Percentiles rank a stretch among this genome's conserved stretches.
Evolutionary conservation across 73 alveolate species (phyloP).

Genomic region (Loxodes magnus): DNA sequence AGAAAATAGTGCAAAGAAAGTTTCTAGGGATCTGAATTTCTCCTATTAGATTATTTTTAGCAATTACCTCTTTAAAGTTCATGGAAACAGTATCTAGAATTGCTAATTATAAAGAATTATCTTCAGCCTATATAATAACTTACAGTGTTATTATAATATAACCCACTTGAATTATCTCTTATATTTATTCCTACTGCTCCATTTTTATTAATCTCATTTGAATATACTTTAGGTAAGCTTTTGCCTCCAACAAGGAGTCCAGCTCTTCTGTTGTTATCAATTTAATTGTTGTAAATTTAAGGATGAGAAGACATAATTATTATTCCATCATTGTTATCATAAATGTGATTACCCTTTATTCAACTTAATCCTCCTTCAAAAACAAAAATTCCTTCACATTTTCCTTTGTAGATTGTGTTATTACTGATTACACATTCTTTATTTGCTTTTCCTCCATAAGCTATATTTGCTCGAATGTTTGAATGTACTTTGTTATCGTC

Average conservation of each 20-base stretch:
- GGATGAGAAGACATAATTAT: constrained; percentile 63
- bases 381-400: constrained; percentile 87
- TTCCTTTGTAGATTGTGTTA: constrained; percentile 68
- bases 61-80: constrained; percentile 10
- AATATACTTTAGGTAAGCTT: constrained; percentile 55
- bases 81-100: constrained; percentile 4
- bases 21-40: constrained; percentile 27
- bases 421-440: constrained; percentile 59
- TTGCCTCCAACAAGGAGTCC: constrained; percentile 69
- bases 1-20: no score
- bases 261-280: constrained; percentile 68
- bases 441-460: constrained; percentile 90
- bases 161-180: constrained; percentile 44
- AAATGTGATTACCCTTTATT: constrained; percentile 67
- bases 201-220: constrained; percentile 30
- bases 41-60: constrained; percentile 16
- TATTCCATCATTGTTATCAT: constrained; percentile 92
- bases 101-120: constrained; percentile 4
- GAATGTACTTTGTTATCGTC: constrained; percentile 74
- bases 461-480: constrained; percentile 88
- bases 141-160: constrained; percentile 22
- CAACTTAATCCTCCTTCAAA: constrained; percentile 73
- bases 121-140: background rate
- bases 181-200: constrained; percentile 46
- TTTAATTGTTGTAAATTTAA: constrained; percentile 67